A percentile compares a stretch with the other conserved stretches of the same genome.
These are phyloP conservation scores for Exophiala sideris DNA, from an alignment of 2,329 filamentous ascomycete genomes.

Conservation along the genomic window DNA sequence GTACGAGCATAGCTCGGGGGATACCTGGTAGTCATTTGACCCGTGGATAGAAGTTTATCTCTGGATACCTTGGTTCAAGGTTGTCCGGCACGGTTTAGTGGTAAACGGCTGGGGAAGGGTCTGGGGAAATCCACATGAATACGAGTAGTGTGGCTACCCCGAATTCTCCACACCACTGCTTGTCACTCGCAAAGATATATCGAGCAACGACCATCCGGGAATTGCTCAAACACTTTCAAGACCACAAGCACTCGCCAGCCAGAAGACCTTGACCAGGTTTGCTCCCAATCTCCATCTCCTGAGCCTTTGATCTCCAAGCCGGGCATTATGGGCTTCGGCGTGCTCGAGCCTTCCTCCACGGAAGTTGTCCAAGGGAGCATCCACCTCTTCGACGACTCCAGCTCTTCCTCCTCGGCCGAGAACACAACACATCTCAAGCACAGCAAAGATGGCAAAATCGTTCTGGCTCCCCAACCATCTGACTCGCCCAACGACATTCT, in stretches of 20 bases:
- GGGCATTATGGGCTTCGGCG: slow-evolving; percentile 4
- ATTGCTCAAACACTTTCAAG: background rate
- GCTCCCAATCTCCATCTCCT: too few relatives aligned
- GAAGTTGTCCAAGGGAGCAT: slow-evolving; percentile 10
- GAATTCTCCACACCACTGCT: background rate
- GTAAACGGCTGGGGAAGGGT: background rate
- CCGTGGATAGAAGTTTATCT: too few relatives aligned
- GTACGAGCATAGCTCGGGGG: background rate
- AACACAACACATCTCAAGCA: slow-evolving; percentile 11
- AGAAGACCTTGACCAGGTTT: too few relatives aligned
- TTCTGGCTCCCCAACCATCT: slow-evolving; percentile 87
- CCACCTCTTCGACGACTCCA: slow-evolving; percentile 7
- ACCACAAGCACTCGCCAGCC: background rate
- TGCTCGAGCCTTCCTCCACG: slow-evolving; percentile 3
- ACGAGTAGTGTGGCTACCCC: background rate
- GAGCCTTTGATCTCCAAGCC: too few relatives aligned
- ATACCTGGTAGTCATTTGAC: too few relatives aligned
- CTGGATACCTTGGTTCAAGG: too few relatives aligned
- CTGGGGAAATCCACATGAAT: background rate
- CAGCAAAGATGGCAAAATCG: slow-evolving; percentile 68
- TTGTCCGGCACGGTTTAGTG: background rate
- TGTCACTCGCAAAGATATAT: background rate
- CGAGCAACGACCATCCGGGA: background rate
- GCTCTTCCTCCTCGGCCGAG: background rate
- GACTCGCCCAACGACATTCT: slow-evolving; percentile 86